phyloP scores from a whole-genome alignment of 2,329 filamentous ascomycete genomes.

The Botrytis aclada region DNA sequence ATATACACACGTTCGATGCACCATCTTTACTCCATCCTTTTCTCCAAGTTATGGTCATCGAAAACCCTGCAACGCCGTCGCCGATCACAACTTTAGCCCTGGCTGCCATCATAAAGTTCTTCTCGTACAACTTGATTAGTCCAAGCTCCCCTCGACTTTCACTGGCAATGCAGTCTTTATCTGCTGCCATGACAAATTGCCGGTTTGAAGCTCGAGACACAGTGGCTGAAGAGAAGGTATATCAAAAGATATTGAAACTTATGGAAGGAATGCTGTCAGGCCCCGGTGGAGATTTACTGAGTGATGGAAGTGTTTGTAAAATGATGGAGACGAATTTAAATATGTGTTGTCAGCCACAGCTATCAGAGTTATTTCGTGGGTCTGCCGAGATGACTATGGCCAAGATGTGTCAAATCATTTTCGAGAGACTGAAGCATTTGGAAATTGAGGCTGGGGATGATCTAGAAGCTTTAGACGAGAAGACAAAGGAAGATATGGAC shows the following conservation, averaged over 20 bases:
- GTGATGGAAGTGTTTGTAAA: slow-evolving; percentile 96
- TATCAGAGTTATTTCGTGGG: slow-evolving; percentile 84
- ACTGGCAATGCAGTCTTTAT: slow-evolving; percentile 90
- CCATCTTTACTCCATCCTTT: slow-evolving; percentile 89
- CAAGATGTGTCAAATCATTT: slow-evolving; percentile 98
- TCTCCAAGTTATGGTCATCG: slow-evolving; percentile 94
- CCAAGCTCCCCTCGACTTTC: slow-evolving; percentile 81
- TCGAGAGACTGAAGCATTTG: slow-evolving; percentile 84
- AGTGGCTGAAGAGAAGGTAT: slow-evolving; percentile 89
- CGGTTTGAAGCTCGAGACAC: slow-evolving; percentile 96
- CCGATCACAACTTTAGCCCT: slow-evolving; percentile 94
- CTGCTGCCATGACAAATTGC: slow-evolving; percentile 93
- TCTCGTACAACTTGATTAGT: slow-evolving; percentile 89
- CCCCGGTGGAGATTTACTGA: slow-evolving; percentile 86
- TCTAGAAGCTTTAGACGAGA: slow-evolving; percentile 61
- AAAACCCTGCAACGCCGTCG: slow-evolving; percentile 92
- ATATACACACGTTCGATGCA: slow-evolving; percentile 86
- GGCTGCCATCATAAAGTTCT: slow-evolving; percentile 92
- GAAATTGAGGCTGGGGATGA: slow-evolving; percentile 72
- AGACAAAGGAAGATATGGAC: slow-evolving; percentile 66
- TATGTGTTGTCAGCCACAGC: slow-evolving; percentile 91
- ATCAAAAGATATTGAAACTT: slow-evolving; percentile 88
- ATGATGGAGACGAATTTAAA: slow-evolving; percentile 99
- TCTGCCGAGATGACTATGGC: slow-evolving; percentile 98
- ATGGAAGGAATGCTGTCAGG: slow-evolving; percentile 99